Evolutionary conservation across 2,329 filamentous ascomycete genomes (phyloP).

Genomic region (Tolypocladium endophyticum): DNA sequence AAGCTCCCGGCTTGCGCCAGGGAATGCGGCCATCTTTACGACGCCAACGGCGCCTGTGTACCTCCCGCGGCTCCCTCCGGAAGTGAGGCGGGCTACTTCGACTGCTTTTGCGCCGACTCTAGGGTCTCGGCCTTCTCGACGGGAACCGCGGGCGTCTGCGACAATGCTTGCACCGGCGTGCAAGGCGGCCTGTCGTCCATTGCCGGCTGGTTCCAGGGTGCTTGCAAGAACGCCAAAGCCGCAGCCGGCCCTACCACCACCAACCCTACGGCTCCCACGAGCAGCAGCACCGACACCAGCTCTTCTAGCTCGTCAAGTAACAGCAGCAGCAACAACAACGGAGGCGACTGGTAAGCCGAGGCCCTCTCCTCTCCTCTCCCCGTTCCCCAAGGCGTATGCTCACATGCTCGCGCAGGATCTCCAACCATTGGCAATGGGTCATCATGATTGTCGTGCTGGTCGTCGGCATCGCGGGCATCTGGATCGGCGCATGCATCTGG

Average conservation of each 20-base stretch:
- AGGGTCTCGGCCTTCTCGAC: slow-evolving; percentile 48
- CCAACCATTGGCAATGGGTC: slow-evolving; percentile 68
- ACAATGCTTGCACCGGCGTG: slow-evolving; percentile 40
- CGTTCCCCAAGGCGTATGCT: background rate
- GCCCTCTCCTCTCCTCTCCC: too few relatives aligned
- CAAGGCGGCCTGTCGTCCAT: slow-evolving; percentile 42
- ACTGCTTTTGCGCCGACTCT: slow-evolving; percentile 63
- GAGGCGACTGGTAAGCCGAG: slow-evolving; percentile 35
- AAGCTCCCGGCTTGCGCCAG: slow-evolving; percentile 52
- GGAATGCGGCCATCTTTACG: slow-evolving; percentile 48
- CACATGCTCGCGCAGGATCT: slow-evolving; percentile 38
- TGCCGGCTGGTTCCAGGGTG: slow-evolving; percentile 58
- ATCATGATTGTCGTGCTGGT: slow-evolving; percentile 69
- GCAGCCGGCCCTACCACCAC: slow-evolving; percentile 6
- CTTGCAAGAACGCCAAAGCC: slow-evolving; percentile 41
- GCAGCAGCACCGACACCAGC: background rate
- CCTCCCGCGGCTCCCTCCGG: slow-evolving; percentile 42
- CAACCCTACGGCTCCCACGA: slow-evolving; percentile 2
- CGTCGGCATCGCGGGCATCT: slow-evolving; percentile 56
- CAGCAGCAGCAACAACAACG: slow-evolving; percentile 12
- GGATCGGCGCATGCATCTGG: slow-evolving; percentile 58
- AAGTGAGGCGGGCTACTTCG: slow-evolving; percentile 43
- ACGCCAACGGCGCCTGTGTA: slow-evolving; percentile 63
- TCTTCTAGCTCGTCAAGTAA: background rate
- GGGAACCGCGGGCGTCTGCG: slow-evolving; percentile 50